Evolutionary conservation across 1,139 yeast species (phyloP).

Genomic region (Debaryomycetaceae sp.): DNA sequence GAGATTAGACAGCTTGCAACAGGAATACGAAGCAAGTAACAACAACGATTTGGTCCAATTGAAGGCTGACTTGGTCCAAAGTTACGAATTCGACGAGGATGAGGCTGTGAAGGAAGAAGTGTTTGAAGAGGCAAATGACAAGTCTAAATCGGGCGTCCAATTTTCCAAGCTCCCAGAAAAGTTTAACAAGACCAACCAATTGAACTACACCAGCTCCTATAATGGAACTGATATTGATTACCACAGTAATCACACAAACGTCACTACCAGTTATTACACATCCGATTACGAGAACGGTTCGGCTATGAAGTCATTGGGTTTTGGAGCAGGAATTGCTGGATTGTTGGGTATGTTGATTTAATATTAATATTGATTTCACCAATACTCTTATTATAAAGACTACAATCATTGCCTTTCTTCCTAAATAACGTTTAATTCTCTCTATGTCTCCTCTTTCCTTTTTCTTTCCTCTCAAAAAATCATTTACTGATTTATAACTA

Average conservation of each 20-base stretch:
- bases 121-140: not conserved
- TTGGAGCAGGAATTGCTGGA: slow-evolving; percentile 19
- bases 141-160: not conserved
- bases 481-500: not conserved
- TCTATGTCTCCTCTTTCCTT: not conserved
- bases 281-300: slow-evolving; percentile 17
- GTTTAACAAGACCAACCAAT: slow-evolving; percentile 7
- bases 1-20: slow-evolving; percentile 20
- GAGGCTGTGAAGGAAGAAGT: slow-evolving; percentile 2
- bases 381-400: not conserved
- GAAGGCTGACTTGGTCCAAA: slow-evolving; percentile 4
- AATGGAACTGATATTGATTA: slow-evolving; percentile 2
- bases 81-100: slow-evolving; percentile 3
- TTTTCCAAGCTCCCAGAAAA: not conserved
- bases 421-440: not conserved
- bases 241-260: slow-evolving; percentile 7
- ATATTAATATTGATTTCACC: not conserved
- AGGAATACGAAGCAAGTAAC: slow-evolving; percentile 18
- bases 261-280: slow-evolving; percentile 5
- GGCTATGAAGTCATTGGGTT: slow-evolving; percentile 9
- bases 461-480: slow-evolving; percentile 1
- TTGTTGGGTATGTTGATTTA: slow-evolving; percentile 21
- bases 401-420: not conserved
- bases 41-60: slow-evolving; percentile 14
- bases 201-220: slow-evolving; percentile 2